Percentiles rank a stretch among this genome's conserved stretches.
Evolutionary conservation across 129 eudicot species (phyloP).

Genomic region (Centaurea solstitialis): DNA sequence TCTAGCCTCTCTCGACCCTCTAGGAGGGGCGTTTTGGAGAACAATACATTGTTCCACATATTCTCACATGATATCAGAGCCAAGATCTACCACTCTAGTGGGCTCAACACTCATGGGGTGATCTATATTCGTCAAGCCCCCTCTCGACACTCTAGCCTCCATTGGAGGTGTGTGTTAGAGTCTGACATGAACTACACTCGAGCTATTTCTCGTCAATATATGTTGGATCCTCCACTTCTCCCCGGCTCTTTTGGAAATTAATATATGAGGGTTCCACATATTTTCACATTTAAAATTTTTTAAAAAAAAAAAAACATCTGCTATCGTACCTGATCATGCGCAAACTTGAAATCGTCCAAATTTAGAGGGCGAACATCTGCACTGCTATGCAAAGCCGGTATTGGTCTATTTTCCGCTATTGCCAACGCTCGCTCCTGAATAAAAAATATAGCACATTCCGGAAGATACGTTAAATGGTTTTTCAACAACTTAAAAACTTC

Average conservation of each 20-base stretch:
- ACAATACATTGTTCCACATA: too few relatives aligned
- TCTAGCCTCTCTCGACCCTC: too few relatives aligned
- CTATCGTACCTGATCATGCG: slow-evolving; percentile 84
- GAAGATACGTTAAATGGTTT: not conserved
- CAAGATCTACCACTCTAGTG: not conserved
- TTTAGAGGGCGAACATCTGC: slow-evolving; percentile 74
- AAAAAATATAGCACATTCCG: not conserved
- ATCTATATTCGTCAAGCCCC: not conserved
- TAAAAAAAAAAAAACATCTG: not conserved
- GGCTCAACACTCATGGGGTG: not conserved
- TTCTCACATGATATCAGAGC: not conserved
- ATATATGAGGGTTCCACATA: not conserved
- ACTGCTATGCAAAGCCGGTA: slow-evolving; percentile 71
- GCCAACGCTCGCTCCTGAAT: slow-evolving; percentile 85
- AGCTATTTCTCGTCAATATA: not conserved
- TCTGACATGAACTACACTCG: not conserved
- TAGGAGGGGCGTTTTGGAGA: too few relatives aligned
- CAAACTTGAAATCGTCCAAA: slow-evolving; percentile 80
- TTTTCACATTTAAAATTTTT: not conserved
- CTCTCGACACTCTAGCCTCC: not conserved
- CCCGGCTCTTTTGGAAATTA: too few relatives aligned
- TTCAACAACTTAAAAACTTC: too few relatives aligned
- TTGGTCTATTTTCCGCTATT: slow-evolving; percentile 58
- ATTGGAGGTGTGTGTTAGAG: not conserved
- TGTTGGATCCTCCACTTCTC: too few relatives aligned